phyloP scores from a whole-genome alignment of 1,284 basidiomycete genomes.

The Puccinia hordei region DNA sequence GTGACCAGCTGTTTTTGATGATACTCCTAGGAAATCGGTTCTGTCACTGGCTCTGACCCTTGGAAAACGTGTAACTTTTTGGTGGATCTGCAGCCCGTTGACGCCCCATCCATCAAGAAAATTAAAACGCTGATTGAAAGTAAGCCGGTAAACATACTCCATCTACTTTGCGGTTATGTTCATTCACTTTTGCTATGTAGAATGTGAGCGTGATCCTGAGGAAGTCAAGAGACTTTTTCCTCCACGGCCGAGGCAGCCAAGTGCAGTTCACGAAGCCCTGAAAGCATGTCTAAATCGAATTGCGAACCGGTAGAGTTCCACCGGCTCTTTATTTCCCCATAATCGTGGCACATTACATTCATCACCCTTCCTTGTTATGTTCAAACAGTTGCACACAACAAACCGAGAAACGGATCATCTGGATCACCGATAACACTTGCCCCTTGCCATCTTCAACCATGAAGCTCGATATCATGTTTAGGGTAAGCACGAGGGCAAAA shows the following conservation, averaged over 20 bases:
- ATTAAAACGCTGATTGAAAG: constrained; percentile 36
- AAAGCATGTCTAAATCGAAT: constrained; percentile 32
- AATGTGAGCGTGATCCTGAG: constrained; percentile 27
- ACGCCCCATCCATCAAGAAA: constrained; percentile 35
- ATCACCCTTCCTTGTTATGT: neutral
- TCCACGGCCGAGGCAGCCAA: constrained; percentile 1
- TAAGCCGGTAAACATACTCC: neutral
- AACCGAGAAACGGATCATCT: constrained; percentile 6
- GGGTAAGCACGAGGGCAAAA: neutral
- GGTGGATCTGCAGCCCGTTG: constrained; percentile 8
- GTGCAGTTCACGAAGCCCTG: constrained; percentile 18
- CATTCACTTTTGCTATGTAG: neutral
- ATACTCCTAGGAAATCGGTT: constrained; percentile 27
- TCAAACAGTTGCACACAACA: neutral
- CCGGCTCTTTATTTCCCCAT: neutral
- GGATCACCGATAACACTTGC: constrained; percentile 23
- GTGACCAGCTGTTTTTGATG: neutral
- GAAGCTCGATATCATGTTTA: neutral
- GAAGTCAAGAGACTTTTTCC: constrained; percentile 11
- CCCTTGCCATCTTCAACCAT: constrained; percentile 5
- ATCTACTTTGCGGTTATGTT: neutral
- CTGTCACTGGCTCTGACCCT: constrained; percentile 3
- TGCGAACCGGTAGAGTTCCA: constrained; percentile 8
- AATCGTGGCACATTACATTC: neutral
- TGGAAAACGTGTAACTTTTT: constrained; percentile 34